Base-by-base conservation (phyloP, 306 rosid genomes). In the Boehmeria nivea region DNA sequence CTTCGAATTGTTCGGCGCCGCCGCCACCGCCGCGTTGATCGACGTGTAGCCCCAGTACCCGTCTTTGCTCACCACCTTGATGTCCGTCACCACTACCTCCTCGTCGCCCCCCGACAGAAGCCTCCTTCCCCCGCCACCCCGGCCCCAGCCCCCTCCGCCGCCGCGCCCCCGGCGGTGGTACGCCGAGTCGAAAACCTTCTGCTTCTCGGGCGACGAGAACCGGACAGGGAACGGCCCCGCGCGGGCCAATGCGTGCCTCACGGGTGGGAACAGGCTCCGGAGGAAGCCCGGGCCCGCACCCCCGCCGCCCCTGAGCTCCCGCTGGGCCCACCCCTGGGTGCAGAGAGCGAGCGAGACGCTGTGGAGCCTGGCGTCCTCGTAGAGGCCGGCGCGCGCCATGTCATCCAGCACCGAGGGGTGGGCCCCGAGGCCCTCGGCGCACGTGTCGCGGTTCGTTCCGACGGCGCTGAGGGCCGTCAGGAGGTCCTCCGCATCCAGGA, bases 301-400 rank as follows among this genome's bases (percentile, higher is more conserved):
- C n/a, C n/a, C 36, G 2, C 36, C 2, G 45, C 6, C 5, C 16
- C 45, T 12, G 1, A n/a, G 16, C 15, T 20, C 23, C 54, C 51
- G 61, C 15, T 78, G 78, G 15, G 72, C 75, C 78, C 82, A 76
- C 6, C 72, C 78, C 25, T 63, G 43, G 12, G 69, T 43, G 31
- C 73, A 60, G 23, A 71, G 63, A 42, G 76, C 43, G 0, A 76
- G 47, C 1, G 77, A 61, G 47, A 71, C 31, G 17, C 72, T 72
- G 40, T 59, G 70, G 19, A 69, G 37, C 1, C 64, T 38, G 16
- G 71, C 58, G 34, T 63, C 71, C 3, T 67, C 58, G n/a, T 12
- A 7, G 70, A 54, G 10, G 67, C 9, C 26, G 64, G 19, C 1
- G 15, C 45, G 54, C 0, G 17, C 46, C 1, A 76, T 22, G 37